These are phyloP conservation scores for Thermomucor indicae-seudaticae DNA, from an alignment of 371 early-diverging fungal genomes.

Conservation along the genomic window DNA sequence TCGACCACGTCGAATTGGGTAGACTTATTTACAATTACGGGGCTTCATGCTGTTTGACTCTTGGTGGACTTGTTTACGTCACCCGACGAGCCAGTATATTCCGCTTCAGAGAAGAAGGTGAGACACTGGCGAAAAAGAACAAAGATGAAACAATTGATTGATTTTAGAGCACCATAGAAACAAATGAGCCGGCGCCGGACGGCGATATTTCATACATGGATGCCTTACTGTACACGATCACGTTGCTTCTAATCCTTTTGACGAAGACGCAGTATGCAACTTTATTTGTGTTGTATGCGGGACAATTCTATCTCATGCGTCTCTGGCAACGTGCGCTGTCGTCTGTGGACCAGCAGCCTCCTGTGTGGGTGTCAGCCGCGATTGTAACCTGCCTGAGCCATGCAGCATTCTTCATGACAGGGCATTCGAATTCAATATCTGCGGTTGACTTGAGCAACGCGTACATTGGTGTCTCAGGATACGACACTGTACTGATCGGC, in stretches of 20 bases:
- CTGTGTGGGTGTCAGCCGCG: slow-evolving; percentile 19
- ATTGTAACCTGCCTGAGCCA: slow-evolving; percentile 33
- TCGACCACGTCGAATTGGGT: slow-evolving; percentile 32
- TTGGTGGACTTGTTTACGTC: slow-evolving; percentile 26
- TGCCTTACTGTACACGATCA: slow-evolving; percentile 24
- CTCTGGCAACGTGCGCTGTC: slow-evolving; percentile 25
- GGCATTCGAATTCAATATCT: slow-evolving; percentile 77
- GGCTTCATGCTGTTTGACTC: slow-evolving; percentile 24
- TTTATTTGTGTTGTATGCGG: slow-evolving; percentile 52
- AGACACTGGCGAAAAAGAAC: not conserved
- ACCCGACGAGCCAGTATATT: slow-evolving; percentile 14
- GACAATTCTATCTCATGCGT: slow-evolving; percentile 42
- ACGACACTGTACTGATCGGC: slow-evolving; percentile 59
- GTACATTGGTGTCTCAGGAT: slow-evolving; percentile 70
- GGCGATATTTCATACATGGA: too few species aligned
- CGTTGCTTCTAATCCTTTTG: slow-evolving; percentile 56
- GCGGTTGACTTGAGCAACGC: slow-evolving; percentile 77
- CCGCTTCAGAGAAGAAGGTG: not conserved
- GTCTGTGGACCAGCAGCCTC: slow-evolving; percentile 3
- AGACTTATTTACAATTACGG: slow-evolving; percentile 36
- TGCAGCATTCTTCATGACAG: slow-evolving; percentile 64
- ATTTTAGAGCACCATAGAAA: too few species aligned
- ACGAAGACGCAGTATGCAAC: slow-evolving; percentile 58
- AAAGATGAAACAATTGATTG: not conserved
- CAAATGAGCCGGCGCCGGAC: too few species aligned